phyloP scores from a whole-genome alignment of 2,329 filamentous ascomycete genomes.

The Aspergillus piperis region DNA sequence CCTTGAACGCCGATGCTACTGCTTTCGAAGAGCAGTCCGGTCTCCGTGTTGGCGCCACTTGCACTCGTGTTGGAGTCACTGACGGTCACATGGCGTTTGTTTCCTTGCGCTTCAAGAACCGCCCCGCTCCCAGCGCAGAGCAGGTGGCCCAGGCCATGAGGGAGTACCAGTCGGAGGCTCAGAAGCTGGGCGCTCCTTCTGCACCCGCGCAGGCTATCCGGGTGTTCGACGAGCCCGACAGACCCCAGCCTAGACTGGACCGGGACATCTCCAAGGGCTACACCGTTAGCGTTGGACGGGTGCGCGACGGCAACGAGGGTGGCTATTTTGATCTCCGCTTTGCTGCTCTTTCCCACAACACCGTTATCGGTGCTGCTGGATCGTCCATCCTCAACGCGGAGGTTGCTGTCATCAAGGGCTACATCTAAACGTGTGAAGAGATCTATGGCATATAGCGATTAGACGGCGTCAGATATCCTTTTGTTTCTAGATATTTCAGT shows the following conservation, averaged over 20 bases:
- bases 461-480: conserved; percentile 19
- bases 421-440: conserved; percentile 54
- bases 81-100: conserved; percentile 97
- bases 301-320: conserved; percentile 75
- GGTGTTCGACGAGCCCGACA: conserved; percentile 85
- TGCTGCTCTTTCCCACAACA: conserved; percentile 86
- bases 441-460: conserved; percentile 15
- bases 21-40: conserved; percentile 73
- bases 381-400: conserved; percentile 94
- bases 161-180: conserved; percentile 78
- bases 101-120: conserved; percentile 75
- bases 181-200: conserved; percentile 81
- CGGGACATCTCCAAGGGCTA: conserved; percentile 83
- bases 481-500: conserved; percentile 2
- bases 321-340: conserved; percentile 95
- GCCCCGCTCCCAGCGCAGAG: conserved; percentile 72
- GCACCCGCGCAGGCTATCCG: conserved; percentile 79
- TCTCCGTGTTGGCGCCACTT: conserved; percentile 80
- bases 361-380: conserved; percentile 93
- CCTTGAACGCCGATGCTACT: conserved; percentile 68
- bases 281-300: conserved; percentile 83
- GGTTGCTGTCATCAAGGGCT: conserved; percentile 86
- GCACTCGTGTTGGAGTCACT: conserved; percentile 91
- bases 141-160: conserved; percentile 77
- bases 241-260: conserved; percentile 89